Conservation (phyloP, 2,329 filamentous ascomycete genomes). For the Westerdykella sp. region DNA sequence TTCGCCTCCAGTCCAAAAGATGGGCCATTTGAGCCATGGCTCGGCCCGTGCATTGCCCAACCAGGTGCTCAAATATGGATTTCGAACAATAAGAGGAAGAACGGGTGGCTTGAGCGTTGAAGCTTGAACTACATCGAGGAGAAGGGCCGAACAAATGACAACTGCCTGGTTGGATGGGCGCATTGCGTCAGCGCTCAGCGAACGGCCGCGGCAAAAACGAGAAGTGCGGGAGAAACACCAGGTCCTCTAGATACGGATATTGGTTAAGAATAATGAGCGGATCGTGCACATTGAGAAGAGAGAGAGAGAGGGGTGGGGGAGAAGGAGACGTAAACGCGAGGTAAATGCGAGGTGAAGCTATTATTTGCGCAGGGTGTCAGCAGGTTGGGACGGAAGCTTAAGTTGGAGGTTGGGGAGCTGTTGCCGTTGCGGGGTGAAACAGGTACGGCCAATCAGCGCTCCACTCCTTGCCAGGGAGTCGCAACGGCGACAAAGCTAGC, state of each 20-base stretch:
- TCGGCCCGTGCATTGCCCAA: conserved; percentile 61
- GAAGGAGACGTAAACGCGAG: too few species aligned
- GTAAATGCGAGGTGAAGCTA: conserved; percentile 1
- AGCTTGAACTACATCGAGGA: conserved; percentile 41
- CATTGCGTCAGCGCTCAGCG: conserved; percentile 18
- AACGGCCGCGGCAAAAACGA: background rate
- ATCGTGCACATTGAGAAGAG: conserved; percentile 4
- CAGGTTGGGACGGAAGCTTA: conserved; percentile 2
- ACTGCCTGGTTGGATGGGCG: conserved; percentile 15
- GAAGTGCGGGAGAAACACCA: background rate
- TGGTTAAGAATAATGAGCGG: too few species aligned
- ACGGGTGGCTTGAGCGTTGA: conserved; percentile 52
- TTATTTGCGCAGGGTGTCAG: conserved; percentile 10
- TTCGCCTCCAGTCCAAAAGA: conserved; percentile 71
- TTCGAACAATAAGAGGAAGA: conserved; percentile 46
- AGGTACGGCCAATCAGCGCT: conserved; percentile 15
- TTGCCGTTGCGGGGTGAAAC: conserved; percentile 18
- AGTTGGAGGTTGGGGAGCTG: conserved; percentile 9
- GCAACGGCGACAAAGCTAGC: too few species aligned
- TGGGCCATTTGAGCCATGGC: conserved; percentile 81
- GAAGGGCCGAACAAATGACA: conserved; percentile 27
- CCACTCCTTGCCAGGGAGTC: conserved; percentile 22
- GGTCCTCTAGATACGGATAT: too few species aligned
- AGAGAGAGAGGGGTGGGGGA: conserved; percentile 1
- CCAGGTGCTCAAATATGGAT: conserved; percentile 49